A percentile compares a stretch with the other conserved stretches of the same genome.
phyloP scores from a whole-genome alignment of 1,284 basidiomycete species.

The Ustilago tritici region DNA sequence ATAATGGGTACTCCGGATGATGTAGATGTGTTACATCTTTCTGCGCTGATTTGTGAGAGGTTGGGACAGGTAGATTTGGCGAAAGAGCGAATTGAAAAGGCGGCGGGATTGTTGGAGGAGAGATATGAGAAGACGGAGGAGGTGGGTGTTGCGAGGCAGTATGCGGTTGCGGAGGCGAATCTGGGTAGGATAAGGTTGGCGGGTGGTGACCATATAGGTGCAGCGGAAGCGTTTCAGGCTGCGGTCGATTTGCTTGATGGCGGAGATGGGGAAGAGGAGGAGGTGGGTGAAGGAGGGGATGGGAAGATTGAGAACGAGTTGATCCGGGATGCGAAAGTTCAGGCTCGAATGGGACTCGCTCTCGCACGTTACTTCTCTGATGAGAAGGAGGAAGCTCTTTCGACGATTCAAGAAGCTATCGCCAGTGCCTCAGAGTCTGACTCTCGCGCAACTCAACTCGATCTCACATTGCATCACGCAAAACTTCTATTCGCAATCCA shows the following conservation, averaged over 20 bases:
- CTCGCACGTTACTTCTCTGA: slow-evolving; percentile 27
- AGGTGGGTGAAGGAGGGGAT: slow-evolving; percentile 12
- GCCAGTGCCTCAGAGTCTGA: not conserved
- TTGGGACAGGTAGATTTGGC: slow-evolving; percentile 80
- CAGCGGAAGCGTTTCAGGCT: slow-evolving; percentile 80
- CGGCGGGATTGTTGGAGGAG: slow-evolving; percentile 82
- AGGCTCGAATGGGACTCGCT: slow-evolving; percentile 35
- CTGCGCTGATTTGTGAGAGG: slow-evolving; percentile 86
- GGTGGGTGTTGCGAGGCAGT: slow-evolving; percentile 79
- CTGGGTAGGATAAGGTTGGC: slow-evolving; percentile 82
- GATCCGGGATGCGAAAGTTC: slow-evolving; percentile 15
- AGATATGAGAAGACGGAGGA: slow-evolving; percentile 90
- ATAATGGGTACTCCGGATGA: slow-evolving; percentile 78
- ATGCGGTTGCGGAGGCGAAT: slow-evolving; percentile 84
- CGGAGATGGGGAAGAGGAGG: slow-evolving; percentile 70
- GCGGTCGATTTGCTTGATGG: slow-evolving; percentile 78
- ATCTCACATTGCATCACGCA: slow-evolving; percentile 26
- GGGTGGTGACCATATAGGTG: slow-evolving; percentile 74
- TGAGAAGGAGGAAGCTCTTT: slow-evolving; percentile 14
- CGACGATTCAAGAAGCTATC: slow-evolving; percentile 20
- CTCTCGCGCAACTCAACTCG: not conserved
- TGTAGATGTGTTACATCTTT: slow-evolving; percentile 83
- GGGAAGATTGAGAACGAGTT: slow-evolving; percentile 2
- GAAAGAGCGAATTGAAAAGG: slow-evolving; percentile 75
- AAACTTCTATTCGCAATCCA: slow-evolving; percentile 25